Evolutionary conservation across 768 basidiomycete species (phyloP).

Genomic region (Suillus alpinus): DNA sequence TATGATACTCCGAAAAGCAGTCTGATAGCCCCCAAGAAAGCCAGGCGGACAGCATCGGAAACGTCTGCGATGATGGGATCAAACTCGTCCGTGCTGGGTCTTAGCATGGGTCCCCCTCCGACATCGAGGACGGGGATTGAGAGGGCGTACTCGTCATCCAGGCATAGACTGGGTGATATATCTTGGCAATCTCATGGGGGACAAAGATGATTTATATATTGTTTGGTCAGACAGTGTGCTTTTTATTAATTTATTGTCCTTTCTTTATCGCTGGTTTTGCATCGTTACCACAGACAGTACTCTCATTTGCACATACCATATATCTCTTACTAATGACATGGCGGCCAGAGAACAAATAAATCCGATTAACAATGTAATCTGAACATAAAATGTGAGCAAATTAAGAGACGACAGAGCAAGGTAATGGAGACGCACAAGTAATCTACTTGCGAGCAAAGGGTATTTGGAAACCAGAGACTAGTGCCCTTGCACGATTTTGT

Average conservation of each 20-base stretch:
- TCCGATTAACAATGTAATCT: neutral
- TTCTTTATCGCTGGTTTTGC: constrained; percentile 15
- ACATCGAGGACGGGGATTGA: constrained; percentile 33
- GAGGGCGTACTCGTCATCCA: constrained; percentile 36
- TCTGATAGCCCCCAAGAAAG: constrained; percentile 59
- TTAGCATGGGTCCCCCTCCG: constrained; percentile 4
- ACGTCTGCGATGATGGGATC: constrained; percentile 39
- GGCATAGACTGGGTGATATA: constrained; percentile 63
- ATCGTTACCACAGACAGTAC: constrained; percentile 24
- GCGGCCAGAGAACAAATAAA: constrained; percentile 13
- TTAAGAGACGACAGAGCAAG: neutral
- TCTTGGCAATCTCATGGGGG: constrained; percentile 44
- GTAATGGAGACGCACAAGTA: neutral
- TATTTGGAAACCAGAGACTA: constrained; percentile 90
- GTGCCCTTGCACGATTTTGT: constrained; percentile 80
- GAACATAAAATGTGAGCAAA: neutral
- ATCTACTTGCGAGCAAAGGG: constrained; percentile 63
- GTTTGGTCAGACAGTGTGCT: neutral
- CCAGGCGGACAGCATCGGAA: constrained; percentile 71
- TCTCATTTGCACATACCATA: constrained; percentile 31
- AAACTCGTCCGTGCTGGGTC: constrained; percentile 19
- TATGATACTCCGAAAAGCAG: constrained; percentile 36
- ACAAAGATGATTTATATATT: constrained; percentile 22
- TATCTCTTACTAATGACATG: constrained; percentile 21
- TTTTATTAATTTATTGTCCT: constrained; percentile 16